phyloP scores from a whole-genome alignment of 148 eudicot genomes.

The Camellia lanceoleosa region DNA sequence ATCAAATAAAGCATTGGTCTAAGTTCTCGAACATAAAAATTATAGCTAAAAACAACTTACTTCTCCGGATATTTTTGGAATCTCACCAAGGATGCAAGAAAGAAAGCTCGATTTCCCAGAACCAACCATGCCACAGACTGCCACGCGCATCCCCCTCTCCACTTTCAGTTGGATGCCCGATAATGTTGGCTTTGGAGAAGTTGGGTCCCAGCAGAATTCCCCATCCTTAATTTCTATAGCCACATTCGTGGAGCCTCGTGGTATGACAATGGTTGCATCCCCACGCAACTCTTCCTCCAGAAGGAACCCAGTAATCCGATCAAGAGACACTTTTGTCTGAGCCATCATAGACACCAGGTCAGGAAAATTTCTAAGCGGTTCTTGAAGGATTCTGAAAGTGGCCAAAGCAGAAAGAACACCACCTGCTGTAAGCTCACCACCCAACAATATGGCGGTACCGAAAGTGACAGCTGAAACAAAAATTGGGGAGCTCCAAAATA shows the following conservation, averaged over 20 bases:
- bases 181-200: conserved; percentile 53
- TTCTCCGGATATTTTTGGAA: conserved; percentile 83
- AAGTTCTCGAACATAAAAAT: no score
- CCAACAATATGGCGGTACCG: conserved; percentile 69
- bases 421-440: conserved; percentile 76
- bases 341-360: conserved; percentile 88
- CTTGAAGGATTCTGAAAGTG: conserved; percentile 87
- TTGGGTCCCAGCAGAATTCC: conserved; percentile 72
- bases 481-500: conserved; percentile 95
- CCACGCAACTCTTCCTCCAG: conserved; percentile 69
- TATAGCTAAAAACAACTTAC: conserved; percentile 47
- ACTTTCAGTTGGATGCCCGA: conserved; percentile 64
- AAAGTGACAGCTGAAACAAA: conserved; percentile 85
- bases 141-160: conserved; percentile 76
- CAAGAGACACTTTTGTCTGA: conserved; percentile 90
- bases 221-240: conserved; percentile 78
- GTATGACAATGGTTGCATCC: conserved; percentile 60
- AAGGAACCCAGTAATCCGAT: conserved; percentile 70
- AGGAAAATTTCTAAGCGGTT: conserved; percentile 83
- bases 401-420: conserved; percentile 86
- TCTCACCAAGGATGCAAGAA: conserved; percentile 93
- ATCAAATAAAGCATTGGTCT: no score
- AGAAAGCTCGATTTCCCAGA: conserved; percentile 93
- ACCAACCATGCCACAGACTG: conserved; percentile 94
- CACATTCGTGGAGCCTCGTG: conserved; percentile 51